Conservation (phyloP, 768 basidiomycete species). For the Strobilomyces echinocephalus region DNA sequence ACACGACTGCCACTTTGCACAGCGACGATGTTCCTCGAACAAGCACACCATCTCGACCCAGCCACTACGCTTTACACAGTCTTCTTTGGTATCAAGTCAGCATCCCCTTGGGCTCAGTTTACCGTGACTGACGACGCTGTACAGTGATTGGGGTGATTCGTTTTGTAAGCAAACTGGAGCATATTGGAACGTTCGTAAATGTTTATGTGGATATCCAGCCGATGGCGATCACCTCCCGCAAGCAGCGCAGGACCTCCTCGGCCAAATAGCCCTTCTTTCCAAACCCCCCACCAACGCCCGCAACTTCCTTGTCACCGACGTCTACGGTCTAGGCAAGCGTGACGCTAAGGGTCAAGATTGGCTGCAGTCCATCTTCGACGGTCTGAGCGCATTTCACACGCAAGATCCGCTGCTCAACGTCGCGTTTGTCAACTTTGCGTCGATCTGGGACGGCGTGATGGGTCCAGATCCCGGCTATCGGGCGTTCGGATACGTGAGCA, state of each 20-base stretch:
- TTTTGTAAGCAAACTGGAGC: slow-evolving; percentile 27
- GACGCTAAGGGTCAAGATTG: slow-evolving; percentile 41
- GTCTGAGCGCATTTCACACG: slow-evolving; percentile 34
- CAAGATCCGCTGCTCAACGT: slow-evolving; percentile 32
- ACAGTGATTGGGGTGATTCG: slow-evolving; percentile 43
- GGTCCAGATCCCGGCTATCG: slow-evolving; percentile 38
- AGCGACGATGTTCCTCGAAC: slow-evolving; percentile 44
- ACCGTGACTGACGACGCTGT: slow-evolving; percentile 1
- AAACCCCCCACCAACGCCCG: slow-evolving; percentile 47
- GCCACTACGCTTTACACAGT: slow-evolving; percentile 45
- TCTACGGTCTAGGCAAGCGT: slow-evolving; percentile 44
- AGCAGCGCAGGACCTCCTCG: slow-evolving; percentile 40
- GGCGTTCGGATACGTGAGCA: slow-evolving; percentile 47
- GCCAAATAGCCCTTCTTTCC: slow-evolving; percentile 44
- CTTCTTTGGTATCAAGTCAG: slow-evolving; percentile 55
- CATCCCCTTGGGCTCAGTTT: not conserved
- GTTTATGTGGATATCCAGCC: slow-evolving; percentile 17
- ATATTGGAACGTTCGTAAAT: not conserved
- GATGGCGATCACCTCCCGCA: slow-evolving; percentile 45
- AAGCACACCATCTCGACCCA: slow-evolving; percentile 41
- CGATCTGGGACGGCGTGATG: slow-evolving; percentile 48
- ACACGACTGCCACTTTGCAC: not conserved
- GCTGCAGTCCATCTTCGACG: slow-evolving; percentile 43
- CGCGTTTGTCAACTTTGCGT: slow-evolving; percentile 44
- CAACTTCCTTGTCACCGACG: slow-evolving; percentile 46